These are phyloP conservation scores for Penicillium sp. DNA, from an alignment of 2,329 filamentous ascomycete genomes.

Conservation along the genomic window DNA sequence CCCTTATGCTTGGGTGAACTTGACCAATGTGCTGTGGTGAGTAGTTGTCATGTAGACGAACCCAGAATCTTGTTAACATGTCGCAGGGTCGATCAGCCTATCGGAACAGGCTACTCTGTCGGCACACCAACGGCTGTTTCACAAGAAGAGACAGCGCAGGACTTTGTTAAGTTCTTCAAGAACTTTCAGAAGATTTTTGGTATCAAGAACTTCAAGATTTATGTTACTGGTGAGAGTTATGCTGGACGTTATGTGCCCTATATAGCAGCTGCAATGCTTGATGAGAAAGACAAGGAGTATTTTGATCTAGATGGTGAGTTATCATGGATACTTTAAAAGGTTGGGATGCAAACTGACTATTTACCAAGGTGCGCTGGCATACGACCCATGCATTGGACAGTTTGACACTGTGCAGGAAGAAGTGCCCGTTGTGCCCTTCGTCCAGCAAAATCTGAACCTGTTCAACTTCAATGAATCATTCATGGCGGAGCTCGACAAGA, in stretches of 20 bases:
- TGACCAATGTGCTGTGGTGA: slow-evolving; percentile 75
- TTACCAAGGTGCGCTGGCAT: slow-evolving; percentile 58
- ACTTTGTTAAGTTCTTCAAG: slow-evolving; percentile 77
- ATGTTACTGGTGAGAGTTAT: slow-evolving; percentile 71
- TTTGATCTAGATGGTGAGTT: slow-evolving; percentile 61
- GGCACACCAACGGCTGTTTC: slow-evolving; percentile 63
- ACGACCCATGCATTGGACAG: slow-evolving; percentile 62
- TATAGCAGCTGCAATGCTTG: slow-evolving; percentile 71
- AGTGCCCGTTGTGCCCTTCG: slow-evolving; percentile 42
- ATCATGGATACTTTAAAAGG: neutral
- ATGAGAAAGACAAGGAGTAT: slow-evolving; percentile 64
- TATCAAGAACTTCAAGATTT: slow-evolving; percentile 67
- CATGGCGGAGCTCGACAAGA: slow-evolving; percentile 38
- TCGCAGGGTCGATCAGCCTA: slow-evolving; percentile 37
- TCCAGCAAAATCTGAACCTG: slow-evolving; percentile 43
- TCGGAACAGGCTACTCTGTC: slow-evolving; percentile 65
- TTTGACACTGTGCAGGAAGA: slow-evolving; percentile 33
- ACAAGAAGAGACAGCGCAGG: slow-evolving; percentile 64
- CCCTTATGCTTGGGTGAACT: slow-evolving; percentile 68
- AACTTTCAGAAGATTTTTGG: slow-evolving; percentile 71
- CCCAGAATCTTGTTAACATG: neutral
- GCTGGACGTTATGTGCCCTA: slow-evolving; percentile 70
- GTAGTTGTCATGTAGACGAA: slow-evolving; percentile 29
- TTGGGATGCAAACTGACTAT: neutral
- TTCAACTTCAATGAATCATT: slow-evolving; percentile 48